Base-by-base conservation (phyloP, 1,284 basidiomycete species). In the Cryptococcus depauperatus region DNA sequence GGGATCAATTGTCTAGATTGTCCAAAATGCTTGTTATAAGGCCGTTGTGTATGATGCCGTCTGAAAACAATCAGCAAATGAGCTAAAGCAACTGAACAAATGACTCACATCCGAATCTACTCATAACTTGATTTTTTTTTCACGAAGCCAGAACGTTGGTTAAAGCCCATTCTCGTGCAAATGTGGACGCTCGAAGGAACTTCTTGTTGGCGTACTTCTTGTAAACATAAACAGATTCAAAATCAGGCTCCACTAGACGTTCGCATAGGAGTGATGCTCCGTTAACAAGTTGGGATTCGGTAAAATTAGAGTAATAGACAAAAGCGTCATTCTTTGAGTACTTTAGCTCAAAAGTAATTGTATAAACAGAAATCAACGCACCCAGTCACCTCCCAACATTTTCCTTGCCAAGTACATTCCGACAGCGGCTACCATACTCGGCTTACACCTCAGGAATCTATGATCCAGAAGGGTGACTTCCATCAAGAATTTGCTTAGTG, bases 171-270 rank as follows among this genome's bases (percentile, higher is more conserved):
- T 76, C 73, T 39, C 75, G 55, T 0, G 76, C 76, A 55, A 75
- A 77, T 23, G 73, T 70, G 34, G 69, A 72, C 10, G 76, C 91
- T 70, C 91, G 88, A 64, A 96, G 79, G 79, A 92, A 95, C 74
- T 91, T 90, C 80, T 92, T 93, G 78, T 87, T 82, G 43, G 89
- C 82, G 70, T 98, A 99, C 76, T 99, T 98, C 75, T 85, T 85
- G 79, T 82, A 95, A 27, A 95, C 85, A 70, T 92, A 91, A 61
- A 85, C 82, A 46, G 81, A 77, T 32, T 82, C 78, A 69, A 98
- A 97, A 52, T 80, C 80, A 1, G 79, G 74, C 58, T 91, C 86
- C 16, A 79, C 74, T 27, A 99, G 77, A 65, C 88, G 85, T 68
- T 92, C 87, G 47, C 91, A 76, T 46, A 98, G 77, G 65, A 88